A percentile compares a stretch with the other conserved stretches of the same genome.
Evolutionary conservation across 73 alveolate species (phyloP).

Genomic region (Paramecium caudatum): DNA sequence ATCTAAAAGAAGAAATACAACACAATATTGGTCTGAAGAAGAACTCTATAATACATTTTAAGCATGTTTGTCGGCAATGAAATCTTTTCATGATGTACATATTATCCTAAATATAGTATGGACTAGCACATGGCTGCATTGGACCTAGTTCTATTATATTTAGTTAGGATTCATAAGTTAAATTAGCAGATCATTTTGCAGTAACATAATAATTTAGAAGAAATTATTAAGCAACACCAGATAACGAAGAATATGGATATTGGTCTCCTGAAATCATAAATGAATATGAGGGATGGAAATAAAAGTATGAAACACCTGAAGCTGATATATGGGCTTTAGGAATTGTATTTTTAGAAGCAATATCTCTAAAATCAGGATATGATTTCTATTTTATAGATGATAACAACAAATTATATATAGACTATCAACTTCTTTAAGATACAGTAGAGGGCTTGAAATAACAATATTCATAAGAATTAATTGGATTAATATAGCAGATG

Average conservation of each 20-base stretch:
- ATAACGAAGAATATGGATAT: conserved; percentile 64
- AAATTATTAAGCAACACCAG: neutral
- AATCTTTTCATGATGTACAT: conserved; percentile 55
- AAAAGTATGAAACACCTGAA: conserved; percentile 63
- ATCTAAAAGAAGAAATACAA: conserved; percentile 54
- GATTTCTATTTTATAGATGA: conserved; percentile 50
- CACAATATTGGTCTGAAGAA: conserved; percentile 68
- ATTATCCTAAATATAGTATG: neutral
- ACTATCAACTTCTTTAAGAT: conserved; percentile 13
- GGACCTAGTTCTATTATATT: conserved; percentile 51
- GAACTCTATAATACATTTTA: conserved; percentile 57
- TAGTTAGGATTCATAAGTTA: conserved; percentile 46
- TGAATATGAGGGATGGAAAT: conserved; percentile 67
- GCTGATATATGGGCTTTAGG: conserved; percentile 59
- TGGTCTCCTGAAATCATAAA: conserved; percentile 64
- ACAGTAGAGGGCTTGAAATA: neutral
- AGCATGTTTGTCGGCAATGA: conserved; percentile 50
- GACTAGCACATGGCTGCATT: conserved; percentile 9
- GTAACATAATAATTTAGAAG: conserved; percentile 2
- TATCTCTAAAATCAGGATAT: conserved; percentile 47
- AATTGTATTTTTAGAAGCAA: conserved; percentile 60
- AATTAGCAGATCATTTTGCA: conserved; percentile 65
- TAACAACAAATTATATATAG: conserved; percentile 9
- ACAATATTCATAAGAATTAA: conserved; percentile 23
- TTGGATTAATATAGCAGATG: neutral